phyloP scores from a whole-genome alignment of 2,329 filamentous ascomycete genomes.

The Pyrenochaeta sp. region DNA sequence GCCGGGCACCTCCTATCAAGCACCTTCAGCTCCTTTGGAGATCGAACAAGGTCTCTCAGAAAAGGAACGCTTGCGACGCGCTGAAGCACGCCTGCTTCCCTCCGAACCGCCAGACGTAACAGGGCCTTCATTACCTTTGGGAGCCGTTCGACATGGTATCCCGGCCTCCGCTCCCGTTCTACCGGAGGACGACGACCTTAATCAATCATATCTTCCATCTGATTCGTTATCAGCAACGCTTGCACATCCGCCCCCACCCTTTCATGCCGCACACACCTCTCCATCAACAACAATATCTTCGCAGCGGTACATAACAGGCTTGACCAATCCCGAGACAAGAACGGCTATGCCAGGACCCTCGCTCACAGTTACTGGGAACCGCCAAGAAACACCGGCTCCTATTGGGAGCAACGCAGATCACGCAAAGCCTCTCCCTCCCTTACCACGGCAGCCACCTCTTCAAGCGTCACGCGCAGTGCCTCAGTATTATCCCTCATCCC shows the following conservation, averaged over 20 bases:
- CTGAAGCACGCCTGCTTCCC: slow-evolving; percentile 81
- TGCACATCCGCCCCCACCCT: slow-evolving; percentile 36
- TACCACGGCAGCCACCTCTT: slow-evolving; percentile 26
- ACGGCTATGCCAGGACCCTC: slow-evolving; percentile 31
- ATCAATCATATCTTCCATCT: slow-evolving; percentile 29
- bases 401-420: slow-evolving; percentile 14
- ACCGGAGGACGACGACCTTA: slow-evolving; percentile 42
- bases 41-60: slow-evolving; percentile 74
- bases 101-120: slow-evolving; percentile 73
- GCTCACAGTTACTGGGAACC: slow-evolving; percentile 29
- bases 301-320: slow-evolving; percentile 23
- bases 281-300: slow-evolving; percentile 20
- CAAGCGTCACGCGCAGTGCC: slow-evolving; percentile 27
- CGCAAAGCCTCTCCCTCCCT: slow-evolving; percentile 30
- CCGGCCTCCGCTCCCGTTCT: slow-evolving; percentile 48
- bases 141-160: slow-evolving; percentile 39
- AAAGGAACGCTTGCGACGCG: slow-evolving; percentile 80
- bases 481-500: slow-evolving; percentile 36
- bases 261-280: slow-evolving; percentile 8
- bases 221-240: slow-evolving; percentile 32
- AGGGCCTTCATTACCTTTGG: slow-evolving; percentile 53
- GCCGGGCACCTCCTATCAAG: slow-evolving; percentile 56
- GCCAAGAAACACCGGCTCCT: slow-evolving; percentile 9
- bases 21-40: slow-evolving; percentile 63
- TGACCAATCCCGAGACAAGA: slow-evolving; percentile 18